Evolutionary conservation across 257 asterid genomes (phyloP).

Genomic region (Knoxia roxburghii): DNA sequence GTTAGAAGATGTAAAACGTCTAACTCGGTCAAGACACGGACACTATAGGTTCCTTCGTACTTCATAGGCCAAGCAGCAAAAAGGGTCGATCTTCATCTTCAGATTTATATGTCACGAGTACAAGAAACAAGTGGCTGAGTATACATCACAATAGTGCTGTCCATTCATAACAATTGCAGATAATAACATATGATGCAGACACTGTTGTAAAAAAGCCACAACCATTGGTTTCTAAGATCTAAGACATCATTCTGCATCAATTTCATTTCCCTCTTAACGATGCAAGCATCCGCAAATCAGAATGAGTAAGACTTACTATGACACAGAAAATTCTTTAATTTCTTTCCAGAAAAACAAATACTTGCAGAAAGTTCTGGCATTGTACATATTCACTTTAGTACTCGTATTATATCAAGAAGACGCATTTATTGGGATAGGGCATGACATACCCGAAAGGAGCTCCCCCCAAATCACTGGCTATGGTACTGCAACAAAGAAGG

Average conservation of each 20-base stretch:
- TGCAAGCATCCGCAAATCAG: neutral
- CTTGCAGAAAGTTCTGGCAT: neutral
- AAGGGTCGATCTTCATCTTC: neutral
- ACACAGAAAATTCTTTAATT: neutral
- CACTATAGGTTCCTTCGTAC: neutral
- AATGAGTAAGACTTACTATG: neutral
- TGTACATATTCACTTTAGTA: too few species aligned
- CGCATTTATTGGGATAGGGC: neutral
- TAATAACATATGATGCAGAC: neutral
- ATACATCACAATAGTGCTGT: neutral
- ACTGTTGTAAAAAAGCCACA: neutral
- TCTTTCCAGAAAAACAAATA: neutral
- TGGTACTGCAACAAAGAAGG: conserved; percentile 56
- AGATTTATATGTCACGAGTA: neutral
- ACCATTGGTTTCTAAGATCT: neutral
- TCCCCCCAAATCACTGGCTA: conserved; percentile 73
- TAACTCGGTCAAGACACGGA: conserved; percentile 1
- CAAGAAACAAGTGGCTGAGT: neutral
- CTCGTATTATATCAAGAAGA: too few species aligned
- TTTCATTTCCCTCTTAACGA: neutral
- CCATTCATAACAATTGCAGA: neutral
- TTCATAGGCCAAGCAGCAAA: neutral
- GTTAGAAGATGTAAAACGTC: neutral
- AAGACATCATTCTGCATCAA: neutral
- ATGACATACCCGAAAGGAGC: conserved; percentile 85